These are phyloP conservation scores for Cryphonectria parasitica DNA, from an alignment of 2,329 filamentous ascomycete genomes.

Conservation along the genomic window DNA sequence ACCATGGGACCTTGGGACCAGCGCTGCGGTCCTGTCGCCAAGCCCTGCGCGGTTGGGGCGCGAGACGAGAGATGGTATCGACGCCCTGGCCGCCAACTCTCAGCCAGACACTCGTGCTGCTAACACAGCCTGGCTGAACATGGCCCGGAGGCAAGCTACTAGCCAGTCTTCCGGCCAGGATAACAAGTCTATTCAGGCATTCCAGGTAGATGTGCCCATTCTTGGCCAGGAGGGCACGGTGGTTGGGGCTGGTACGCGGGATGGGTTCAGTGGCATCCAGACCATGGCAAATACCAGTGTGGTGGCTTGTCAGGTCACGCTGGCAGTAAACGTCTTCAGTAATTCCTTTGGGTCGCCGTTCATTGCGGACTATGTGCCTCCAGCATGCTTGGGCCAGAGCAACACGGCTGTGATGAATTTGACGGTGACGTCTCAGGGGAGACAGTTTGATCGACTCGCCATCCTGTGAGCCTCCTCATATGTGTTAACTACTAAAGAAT, in stretches of 20 bases:
- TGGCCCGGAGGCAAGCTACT: not conserved
- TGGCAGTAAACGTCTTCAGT: constrained; percentile 23
- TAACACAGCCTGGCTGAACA: not conserved
- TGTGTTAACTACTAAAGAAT: constrained; percentile 55
- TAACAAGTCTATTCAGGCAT: constrained; percentile 16
- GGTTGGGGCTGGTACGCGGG: constrained; percentile 17
- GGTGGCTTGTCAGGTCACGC: constrained; percentile 17
- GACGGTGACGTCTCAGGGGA: constrained; percentile 64
- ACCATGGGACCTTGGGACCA: not conserved
- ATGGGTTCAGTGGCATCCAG: constrained; percentile 19
- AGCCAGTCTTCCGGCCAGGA: not conserved
- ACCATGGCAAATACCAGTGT: constrained; percentile 7
- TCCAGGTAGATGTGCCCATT: constrained; percentile 24
- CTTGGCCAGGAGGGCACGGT: constrained; percentile 15
- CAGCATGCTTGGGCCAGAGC: constrained; percentile 56
- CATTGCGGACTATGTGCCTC: constrained; percentile 60
- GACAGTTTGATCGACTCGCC: constrained; percentile 67
- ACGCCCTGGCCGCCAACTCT: too few relatives aligned
- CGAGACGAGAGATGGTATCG: not conserved
- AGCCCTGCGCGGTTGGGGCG: not conserved
- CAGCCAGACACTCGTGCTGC: not conserved
- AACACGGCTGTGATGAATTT: constrained; percentile 68
- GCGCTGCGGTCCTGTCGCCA: not conserved
- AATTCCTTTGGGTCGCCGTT: constrained; percentile 25
- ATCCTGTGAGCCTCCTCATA: constrained; percentile 45